phyloP scores from a whole-genome alignment of 2,329 filamentous ascomycete species.

The Sordariomycetes sp. region DNA sequence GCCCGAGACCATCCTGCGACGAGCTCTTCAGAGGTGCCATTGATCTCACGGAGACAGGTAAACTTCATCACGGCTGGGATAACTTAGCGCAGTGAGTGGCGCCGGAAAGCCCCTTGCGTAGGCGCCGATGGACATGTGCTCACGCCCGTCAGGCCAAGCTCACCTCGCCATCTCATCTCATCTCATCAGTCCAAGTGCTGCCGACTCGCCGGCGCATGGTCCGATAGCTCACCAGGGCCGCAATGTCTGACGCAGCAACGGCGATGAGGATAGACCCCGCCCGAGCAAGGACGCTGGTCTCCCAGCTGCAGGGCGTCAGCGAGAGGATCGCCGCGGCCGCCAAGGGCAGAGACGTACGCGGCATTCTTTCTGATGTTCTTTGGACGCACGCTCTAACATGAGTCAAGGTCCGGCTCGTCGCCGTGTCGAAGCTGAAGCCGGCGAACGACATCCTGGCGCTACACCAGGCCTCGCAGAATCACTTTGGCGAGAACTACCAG shows the following conservation, averaged over 20 bases:
- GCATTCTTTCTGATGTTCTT: neutral
- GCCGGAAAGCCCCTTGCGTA: neutral
- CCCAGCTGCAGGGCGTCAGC: slow-evolving; percentile 48
- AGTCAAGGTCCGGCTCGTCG: slow-evolving; percentile 65
- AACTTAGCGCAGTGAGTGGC: neutral
- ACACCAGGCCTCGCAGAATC: slow-evolving; percentile 51
- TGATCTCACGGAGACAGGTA: neutral
- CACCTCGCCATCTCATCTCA: neutral
- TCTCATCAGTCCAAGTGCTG: too few species aligned
- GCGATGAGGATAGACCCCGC: slow-evolving; percentile 50
- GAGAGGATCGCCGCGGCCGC: slow-evolving; percentile 41
- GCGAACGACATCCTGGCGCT: slow-evolving; percentile 81
- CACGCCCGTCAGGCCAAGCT: neutral
- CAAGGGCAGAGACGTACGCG: slow-evolving; percentile 38
- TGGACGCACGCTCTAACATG: neutral
- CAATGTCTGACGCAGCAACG: neutral
- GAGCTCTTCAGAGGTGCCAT: neutral
- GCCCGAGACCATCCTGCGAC: neutral
- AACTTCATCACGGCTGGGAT: neutral
- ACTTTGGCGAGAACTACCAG: slow-evolving; percentile 96
- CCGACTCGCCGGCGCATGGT: neutral
- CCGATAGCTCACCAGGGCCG: neutral
- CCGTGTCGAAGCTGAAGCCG: slow-evolving; percentile 93
- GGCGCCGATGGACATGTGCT: neutral
- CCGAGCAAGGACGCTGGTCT: slow-evolving; percentile 47